These are phyloP conservation scores for Amphirosellinia nigrospora DNA, from an alignment of 495 filamentous ascomycete species.

Conservation along the genomic window DNA sequence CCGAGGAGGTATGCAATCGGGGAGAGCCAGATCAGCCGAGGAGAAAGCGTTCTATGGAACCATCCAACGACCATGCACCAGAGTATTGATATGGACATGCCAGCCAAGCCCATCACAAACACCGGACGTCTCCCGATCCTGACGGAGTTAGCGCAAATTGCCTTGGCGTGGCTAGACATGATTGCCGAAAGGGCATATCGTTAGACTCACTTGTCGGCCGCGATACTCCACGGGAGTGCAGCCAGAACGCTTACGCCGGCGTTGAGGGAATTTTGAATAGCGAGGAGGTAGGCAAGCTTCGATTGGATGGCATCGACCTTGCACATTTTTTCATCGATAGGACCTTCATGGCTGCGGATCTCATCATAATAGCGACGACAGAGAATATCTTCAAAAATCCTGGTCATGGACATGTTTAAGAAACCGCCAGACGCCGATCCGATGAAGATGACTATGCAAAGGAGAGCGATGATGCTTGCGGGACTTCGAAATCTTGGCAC, in stretches of 20 bases:
- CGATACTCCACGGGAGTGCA: slow-evolving; percentile 38
- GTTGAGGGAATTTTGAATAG: slow-evolving; percentile 31
- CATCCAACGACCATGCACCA: slow-evolving; percentile 47
- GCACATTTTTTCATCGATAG: slow-evolving; percentile 43
- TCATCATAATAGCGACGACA: slow-evolving; percentile 44
- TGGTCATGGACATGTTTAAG: slow-evolving; percentile 36
- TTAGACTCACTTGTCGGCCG: slow-evolving; percentile 37
- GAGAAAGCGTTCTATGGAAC: slow-evolving; percentile 52
- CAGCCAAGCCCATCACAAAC: slow-evolving; percentile 42
- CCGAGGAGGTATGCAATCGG: slow-evolving; percentile 59
- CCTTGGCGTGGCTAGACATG: neutral
- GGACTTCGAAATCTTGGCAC: slow-evolving; percentile 22
- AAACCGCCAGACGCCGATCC: slow-evolving; percentile 32
- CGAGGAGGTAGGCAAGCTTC: slow-evolving; percentile 43
- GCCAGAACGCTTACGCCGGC: slow-evolving; percentile 34
- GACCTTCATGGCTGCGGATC: slow-evolving; percentile 26
- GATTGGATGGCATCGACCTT: slow-evolving; percentile 44
- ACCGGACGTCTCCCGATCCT: slow-evolving; percentile 56
- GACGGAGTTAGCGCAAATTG: slow-evolving; percentile 30
- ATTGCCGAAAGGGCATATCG: neutral
- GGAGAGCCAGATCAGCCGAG: slow-evolving; percentile 60
- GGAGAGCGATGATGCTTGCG: slow-evolving; percentile 19
- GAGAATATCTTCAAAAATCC: slow-evolving; percentile 49
- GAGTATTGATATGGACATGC: slow-evolving; percentile 41
- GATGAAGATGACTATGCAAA: slow-evolving; percentile 30